Base-by-base conservation (phyloP, 2,329 filamentous ascomycete genomes). In the Exserohilum turcica region DNA sequence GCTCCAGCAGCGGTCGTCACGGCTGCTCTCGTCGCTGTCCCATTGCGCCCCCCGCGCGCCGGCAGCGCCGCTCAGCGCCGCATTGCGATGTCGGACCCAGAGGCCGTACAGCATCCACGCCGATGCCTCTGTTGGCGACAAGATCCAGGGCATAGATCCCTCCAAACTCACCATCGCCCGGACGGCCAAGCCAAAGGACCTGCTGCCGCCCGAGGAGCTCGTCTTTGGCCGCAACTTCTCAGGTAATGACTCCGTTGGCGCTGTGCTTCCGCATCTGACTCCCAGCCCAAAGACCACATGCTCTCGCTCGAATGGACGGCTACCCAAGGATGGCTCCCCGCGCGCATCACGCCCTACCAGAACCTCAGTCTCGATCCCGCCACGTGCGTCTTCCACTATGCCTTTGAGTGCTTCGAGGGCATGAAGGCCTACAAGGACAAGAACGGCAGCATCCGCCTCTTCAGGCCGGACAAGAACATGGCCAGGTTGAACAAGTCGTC, bases 361-460 rank as follows among this genome's bases (percentile, higher is more conserved):
- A 97, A 97, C 79, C 90, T 99, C 66, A 93, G 90, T 39, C 88
- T 99, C 67, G 94, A 97, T 76, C 94, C 94, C 21, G 91, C 94
- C 37, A 94, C 91, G 29, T 97, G 92, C 79, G 94, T 97, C 59
- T 93, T 99, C 79, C 94, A 99, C 84, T 99, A 99, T 78, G 94
- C 91, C 43, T 97, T 97, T 73, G 91, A 95, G 77, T 94, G 90
- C 76, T 99, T 99, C 77, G 94, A 99, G 81, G 94, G 94, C 65
- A 96, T 97, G 92, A 99, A 99, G 82, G 94, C 94, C 55, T 99
- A 99, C 84, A 95, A 93, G 77, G 91, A 96, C 79, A 85, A 83
- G 68, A 74, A 85, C 37, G 91, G 91, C 65, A 79, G 86, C 54
- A 85, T 96, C 64, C 87, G 93, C 49, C 82, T 99, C 48, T 99